Evolutionary conservation across 768 basidiomycete species (phyloP).

Genomic region (Terana coerulea): DNA sequence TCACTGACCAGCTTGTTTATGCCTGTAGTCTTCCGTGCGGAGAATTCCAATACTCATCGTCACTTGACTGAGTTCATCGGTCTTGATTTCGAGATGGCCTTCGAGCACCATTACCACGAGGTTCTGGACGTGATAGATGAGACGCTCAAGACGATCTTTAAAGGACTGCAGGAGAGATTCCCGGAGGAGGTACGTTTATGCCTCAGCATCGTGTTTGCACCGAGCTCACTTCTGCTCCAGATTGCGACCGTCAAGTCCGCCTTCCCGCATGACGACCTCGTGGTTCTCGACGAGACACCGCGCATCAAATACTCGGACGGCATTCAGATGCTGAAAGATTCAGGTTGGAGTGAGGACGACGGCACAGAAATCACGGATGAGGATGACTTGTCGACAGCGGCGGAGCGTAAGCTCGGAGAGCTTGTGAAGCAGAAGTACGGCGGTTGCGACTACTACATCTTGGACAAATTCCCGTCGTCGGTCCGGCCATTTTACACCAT

Average conservation of each 20-base stretch:
- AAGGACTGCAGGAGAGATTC: conserved; percentile 71
- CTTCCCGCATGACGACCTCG: conserved; percentile 52
- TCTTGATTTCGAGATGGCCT: conserved; percentile 97
- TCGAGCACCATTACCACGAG: conserved; percentile 98
- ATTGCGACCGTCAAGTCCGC: conserved; percentile 41
- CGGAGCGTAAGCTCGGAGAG: conserved; percentile 90
- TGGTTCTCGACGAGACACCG: conserved; percentile 53
- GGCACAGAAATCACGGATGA: conserved; percentile 33
- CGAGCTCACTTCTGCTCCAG: conserved; percentile 14
- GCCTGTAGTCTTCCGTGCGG: conserved; percentile 97
- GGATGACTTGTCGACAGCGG: conserved; percentile 79
- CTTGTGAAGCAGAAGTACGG: conserved; percentile 91
- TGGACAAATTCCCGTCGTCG: conserved; percentile 94
- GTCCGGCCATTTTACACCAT: conserved; percentile 99
- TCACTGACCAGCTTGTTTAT: no score
- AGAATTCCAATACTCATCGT: conserved; percentile 95
- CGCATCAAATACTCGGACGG: conserved; percentile 47
- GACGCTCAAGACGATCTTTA: conserved; percentile 83
- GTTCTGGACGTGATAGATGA: conserved; percentile 88
- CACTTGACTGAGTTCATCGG: conserved; percentile 99
- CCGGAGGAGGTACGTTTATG: conserved; percentile 69
- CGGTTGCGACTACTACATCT: conserved; percentile 88
- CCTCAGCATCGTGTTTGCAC: background rate
- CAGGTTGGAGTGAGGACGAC: conserved; percentile 34
- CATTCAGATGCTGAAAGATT: conserved; percentile 48